Base-by-base conservation (phyloP, 2,329 filamentous ascomycete genomes). In the Escovopsis sp. region DNA sequence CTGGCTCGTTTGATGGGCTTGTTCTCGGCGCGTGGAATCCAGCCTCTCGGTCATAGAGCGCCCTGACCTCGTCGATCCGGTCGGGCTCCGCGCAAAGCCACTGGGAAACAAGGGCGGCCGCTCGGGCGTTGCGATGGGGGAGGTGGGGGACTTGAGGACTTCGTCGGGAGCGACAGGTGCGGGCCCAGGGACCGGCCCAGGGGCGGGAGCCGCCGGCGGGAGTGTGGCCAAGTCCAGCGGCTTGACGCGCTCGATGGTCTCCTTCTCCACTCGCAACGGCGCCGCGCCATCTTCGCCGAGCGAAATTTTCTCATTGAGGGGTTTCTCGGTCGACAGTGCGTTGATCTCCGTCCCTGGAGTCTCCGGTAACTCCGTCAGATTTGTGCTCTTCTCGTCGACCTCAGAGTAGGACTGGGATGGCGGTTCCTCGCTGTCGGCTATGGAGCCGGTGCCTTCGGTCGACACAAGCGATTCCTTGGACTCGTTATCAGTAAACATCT, bases 401-500 rank as follows among this genome's bases (percentile, higher is more conserved):
- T 73, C 69, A 1, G 64, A 65, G 40, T 63, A 65, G 4, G 61
- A 60, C 48, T 70, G 67, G 3, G 63, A 67, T 5, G 58, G 57
- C 34, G 59, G 67, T 41, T 74, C 72, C 8, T 69, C 65, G 10
- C 63, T 57, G 45, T 74, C 71, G 6, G 67, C 64, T 2, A 67
- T 63, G 19, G 81, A 78, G 7, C 68, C 64, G 3, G 69, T 68
- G 36, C 83, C 77, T 40, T 93, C 86, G 11, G 75, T 75, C 6
- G 81, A 77, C 5, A 72, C 70, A 12, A 88, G 65, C 1, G 84
- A 83, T 45, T 85, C 80, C 45, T 83, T 81, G 3, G 85, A 87
- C 48, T 88, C 85, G 52, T 87, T 82, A 58, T 96, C 88, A 7
- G 89, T 77, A 56, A 98, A 98, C 59, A 98, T 85, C 59, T 93